Evolutionary conservation across 371 early-diverging fungal genomes (phyloP), one percentile per base, ranked within the genome.

Genomic region (Mucor lusitanicus): DNA sequence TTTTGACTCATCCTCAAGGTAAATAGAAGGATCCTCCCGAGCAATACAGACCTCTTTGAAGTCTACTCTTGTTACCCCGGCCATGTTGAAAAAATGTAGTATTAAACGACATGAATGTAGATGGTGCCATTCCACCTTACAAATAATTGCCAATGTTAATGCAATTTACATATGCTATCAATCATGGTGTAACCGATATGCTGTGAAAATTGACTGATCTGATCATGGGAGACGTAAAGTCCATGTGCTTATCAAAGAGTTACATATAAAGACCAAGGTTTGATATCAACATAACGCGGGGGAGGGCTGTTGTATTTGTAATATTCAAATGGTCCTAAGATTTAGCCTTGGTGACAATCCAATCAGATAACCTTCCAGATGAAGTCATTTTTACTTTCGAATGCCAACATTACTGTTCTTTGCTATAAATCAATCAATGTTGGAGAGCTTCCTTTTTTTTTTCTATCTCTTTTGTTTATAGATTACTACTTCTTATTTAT

Each of bases 301-400:
- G 37, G 37, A 4, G 44, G 44, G 44, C 21, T 23, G 19, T 48
- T 19, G 21, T 23, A 21, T 48, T 21, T 48, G 23, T 37, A 48
- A 48, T 48, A 19, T 48, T 48, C 48, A 48, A 50, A 23, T 50
- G 50, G 50, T 50, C 25, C 50, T 11, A 50, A 25, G 23, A 50
- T 25, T 50, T 50, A 50, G 50, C 50, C 25, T 23, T 23, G 50
- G 23, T 50, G 23, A 23, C 50, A 50, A 50, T 50, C 50, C 50
- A 50, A 50, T 50, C 50, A 50, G 23, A 50, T 50, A 50, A 50
- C 21, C 23, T 23, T 50, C 11, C 56, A 17, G 19, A 55, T 55
- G 56, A 55, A 55, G 56, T 55, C 56, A 55, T 55, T 48, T 8
- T 48, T 32, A 55, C 23, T 32, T 55, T 55, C 9, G 25, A 53